These are phyloP conservation scores for Saksenaea oblongispora DNA, from an alignment of 371 early-diverging fungal genomes.

Conservation along the genomic window DNA sequence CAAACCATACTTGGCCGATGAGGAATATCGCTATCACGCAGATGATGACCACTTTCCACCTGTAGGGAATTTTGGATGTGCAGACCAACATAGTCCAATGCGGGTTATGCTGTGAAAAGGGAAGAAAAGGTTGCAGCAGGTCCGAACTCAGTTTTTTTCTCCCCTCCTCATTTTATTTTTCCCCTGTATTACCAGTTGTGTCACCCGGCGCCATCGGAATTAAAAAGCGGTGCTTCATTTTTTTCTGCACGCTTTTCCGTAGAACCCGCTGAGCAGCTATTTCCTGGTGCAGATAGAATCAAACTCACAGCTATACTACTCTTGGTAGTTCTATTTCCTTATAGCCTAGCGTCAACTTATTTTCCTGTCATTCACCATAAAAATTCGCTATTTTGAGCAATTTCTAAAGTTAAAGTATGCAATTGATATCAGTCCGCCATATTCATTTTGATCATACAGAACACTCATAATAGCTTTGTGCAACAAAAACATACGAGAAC, in stretches of 20 bases:
- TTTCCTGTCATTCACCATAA: too few relatives aligned
- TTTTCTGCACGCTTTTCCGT: not conserved
- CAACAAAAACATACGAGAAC: too few relatives aligned
- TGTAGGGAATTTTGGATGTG: constrained; percentile 11
- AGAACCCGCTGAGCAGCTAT: not conserved
- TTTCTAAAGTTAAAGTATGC: too few relatives aligned
- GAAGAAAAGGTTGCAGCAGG: not conserved
- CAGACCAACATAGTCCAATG: not conserved
- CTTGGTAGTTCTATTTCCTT: too few relatives aligned
- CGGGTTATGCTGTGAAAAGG: not conserved
- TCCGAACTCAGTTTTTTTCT: not conserved
- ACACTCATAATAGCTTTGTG: too few relatives aligned
- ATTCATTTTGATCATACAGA: too few relatives aligned
- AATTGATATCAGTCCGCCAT: too few relatives aligned
- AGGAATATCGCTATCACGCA: not conserved
- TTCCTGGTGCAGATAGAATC: not conserved
- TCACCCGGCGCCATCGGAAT: constrained; percentile 2
- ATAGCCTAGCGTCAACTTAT: too few relatives aligned
- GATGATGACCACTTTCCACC: constrained; percentile 9
- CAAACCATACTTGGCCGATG: constrained; percentile 7
- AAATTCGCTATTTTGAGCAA: too few relatives aligned
- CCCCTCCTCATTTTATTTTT: not conserved
- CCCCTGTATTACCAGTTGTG: not conserved
- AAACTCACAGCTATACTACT: not conserved
- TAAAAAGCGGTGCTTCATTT: not conserved